Evolutionary conservation across 202 grass and related monocot species (phyloP), one percentile per base, ranked within the genome.

Genomic region (Hordeum pubiflorum): DNA sequence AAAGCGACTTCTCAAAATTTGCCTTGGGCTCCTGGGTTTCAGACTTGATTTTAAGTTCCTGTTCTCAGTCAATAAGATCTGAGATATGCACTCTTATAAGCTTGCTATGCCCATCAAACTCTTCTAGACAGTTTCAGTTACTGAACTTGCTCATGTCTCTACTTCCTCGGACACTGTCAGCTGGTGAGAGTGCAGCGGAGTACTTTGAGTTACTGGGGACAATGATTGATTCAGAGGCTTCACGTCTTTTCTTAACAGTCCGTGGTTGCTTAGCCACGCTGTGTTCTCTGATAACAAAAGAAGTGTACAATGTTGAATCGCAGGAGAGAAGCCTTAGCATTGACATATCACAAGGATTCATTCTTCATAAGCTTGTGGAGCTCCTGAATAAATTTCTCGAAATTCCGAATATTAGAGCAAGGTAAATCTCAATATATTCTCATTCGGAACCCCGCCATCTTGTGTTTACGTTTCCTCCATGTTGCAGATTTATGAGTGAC

Each of bases 261-360:
- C 82, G 82, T 77, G 92, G 95, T 85, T 91, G 89, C 89, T 86
- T 98, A 63, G 68, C 79, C 76, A 91, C 90, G 48, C 58, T 93
- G 50, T 98, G 92, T 84, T 86, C 79, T 63, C 80, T 98, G 84
- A 94, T 94, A 88, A 94, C 82, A 76, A 90, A 85, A 81, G 95
- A 98, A 88, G 92, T 93, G 20, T 81, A 79, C 32, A 94, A 94
- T 91, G 77, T 94, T 66, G 92, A 98, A 88, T 98, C 95, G 27
- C 92, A 91, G 58, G 95, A 98, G 86, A 98, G 90, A 86, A 98
- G 90, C 69, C 83, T 94, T 54, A 92, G 86, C 41, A 94, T 93
- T 73, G 95, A 98, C 79, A 92, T 98, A 76, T 98, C 95, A 58
- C 95, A 94, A 80, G 95, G 95, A 86, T 98, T 94, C 78, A 93